These are phyloP conservation scores for Suillus subaureus DNA, from an alignment of 768 basidiomycete genomes.

Conservation along the genomic window DNA sequence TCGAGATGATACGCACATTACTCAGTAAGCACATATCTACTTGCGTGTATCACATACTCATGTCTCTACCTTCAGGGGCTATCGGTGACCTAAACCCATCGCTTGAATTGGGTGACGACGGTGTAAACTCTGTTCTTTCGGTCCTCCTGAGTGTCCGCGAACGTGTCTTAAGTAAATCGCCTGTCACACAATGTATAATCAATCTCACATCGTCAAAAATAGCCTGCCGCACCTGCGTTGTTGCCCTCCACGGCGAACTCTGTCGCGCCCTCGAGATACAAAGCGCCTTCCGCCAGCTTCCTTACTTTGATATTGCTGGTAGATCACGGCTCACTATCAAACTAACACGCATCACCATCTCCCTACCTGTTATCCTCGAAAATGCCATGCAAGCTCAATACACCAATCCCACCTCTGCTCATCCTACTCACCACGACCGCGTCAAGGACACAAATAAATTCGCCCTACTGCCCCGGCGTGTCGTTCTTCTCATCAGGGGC, in stretches of 20 bases:
- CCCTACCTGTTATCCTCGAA: conserved; percentile 74
- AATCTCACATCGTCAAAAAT: conserved; percentile 10
- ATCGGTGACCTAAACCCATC: conserved; percentile 82
- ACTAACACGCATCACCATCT: conserved; percentile 75
- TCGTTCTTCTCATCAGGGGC: conserved; percentile 61
- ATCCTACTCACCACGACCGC: conserved; percentile 21
- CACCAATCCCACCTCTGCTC: conserved; percentile 11
- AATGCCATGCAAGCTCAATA: conserved; percentile 58
- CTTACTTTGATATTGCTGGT: conserved; percentile 76
- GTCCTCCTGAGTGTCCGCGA: conserved; percentile 72
- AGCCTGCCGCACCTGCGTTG: conserved; percentile 79
- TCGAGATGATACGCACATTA: conserved; percentile 80
- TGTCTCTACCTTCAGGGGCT: conserved; percentile 48
- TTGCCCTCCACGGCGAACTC: conserved; percentile 72
- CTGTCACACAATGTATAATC: neutral
- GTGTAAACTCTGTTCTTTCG: conserved; percentile 73
- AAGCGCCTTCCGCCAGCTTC: conserved; percentile 70
- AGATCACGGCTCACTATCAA: conserved; percentile 77
- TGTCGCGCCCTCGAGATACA: conserved; percentile 83
- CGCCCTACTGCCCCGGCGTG: conserved; percentile 54
- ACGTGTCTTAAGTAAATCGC: conserved; percentile 66
- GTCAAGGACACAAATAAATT: conserved; percentile 22
- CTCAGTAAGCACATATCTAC: conserved; percentile 54
- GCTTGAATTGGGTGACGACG: conserved; percentile 75
- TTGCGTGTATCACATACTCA: neutral